Evolutionary conservation across 139 green algal genomes (phyloP).

Genomic region (Picochlorum sp.): DNA sequence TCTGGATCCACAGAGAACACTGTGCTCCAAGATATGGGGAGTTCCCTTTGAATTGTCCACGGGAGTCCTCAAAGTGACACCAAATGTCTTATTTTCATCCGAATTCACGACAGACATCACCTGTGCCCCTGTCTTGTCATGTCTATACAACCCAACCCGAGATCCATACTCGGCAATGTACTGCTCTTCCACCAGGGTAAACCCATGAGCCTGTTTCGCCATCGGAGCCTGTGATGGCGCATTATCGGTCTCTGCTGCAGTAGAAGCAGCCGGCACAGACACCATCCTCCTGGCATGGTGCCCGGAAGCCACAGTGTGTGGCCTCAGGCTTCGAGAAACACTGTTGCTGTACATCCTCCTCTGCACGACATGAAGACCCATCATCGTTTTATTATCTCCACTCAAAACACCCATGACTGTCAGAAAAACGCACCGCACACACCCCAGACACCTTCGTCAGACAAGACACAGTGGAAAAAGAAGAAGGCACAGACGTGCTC

Average conservation of each 20-base stretch:
- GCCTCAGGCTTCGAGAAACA: too few relatives aligned
- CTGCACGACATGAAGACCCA: too few relatives aligned
- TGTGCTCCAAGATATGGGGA: slow-evolving; percentile 98
- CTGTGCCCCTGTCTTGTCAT: slow-evolving; percentile 76
- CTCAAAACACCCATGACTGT: too few relatives aligned
- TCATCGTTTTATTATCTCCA: too few relatives aligned
- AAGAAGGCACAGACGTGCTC: too few relatives aligned
- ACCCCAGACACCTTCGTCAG: too few relatives aligned
- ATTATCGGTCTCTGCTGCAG: not conserved
- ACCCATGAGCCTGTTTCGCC: slow-evolving; percentile 68
- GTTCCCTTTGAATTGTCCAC: slow-evolving; percentile 79
- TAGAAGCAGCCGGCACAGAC: slow-evolving; percentile 4
- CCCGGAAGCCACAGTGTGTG: too few relatives aligned
- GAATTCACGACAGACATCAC: slow-evolving; percentile 86
- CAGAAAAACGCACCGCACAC: too few relatives aligned
- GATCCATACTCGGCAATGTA: slow-evolving; percentile 83
- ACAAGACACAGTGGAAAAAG: too few relatives aligned
- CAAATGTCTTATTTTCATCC: slow-evolving; percentile 99
- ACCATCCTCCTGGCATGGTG: not conserved
- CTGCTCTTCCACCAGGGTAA: slow-evolving; percentile 65
- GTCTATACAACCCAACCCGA: slow-evolving; percentile 56
- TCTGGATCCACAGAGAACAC: slow-evolving; percentile 84
- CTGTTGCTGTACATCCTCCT: too few relatives aligned
- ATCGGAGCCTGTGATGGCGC: slow-evolving; percentile 4
- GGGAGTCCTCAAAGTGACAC: slow-evolving; percentile 89